phyloP scores from a whole-genome alignment of 1,139 yeast genomes.

The Candida sanyaensis region DNA sequence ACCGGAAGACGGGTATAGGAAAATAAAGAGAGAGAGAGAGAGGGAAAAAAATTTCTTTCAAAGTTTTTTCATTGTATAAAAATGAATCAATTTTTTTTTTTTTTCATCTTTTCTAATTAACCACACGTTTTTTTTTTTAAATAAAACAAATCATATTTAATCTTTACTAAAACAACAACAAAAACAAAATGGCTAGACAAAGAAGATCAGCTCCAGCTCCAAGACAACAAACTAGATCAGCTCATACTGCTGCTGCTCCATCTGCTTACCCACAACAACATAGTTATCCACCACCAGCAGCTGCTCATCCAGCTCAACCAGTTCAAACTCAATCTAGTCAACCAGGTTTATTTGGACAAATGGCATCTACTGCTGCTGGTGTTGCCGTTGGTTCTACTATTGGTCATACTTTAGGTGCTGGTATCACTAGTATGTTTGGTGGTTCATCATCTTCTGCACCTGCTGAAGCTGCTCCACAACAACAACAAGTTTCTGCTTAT shows the following conservation, averaged over 20 bases:
- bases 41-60: background rate
- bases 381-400: conserved; percentile 98
- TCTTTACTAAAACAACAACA: background rate
- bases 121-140: background rate
- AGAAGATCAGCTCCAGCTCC: conserved; percentile 67
- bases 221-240: conserved; percentile 66
- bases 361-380: conserved; percentile 99
- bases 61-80: background rate
- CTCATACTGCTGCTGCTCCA: conserved; percentile 75
- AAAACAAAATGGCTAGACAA: conserved; percentile 54
- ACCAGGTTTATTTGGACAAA: conserved; percentile 93
- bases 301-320: conserved; percentile 39
- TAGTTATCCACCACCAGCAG: conserved; percentile 21
- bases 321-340: conserved; percentile 45
- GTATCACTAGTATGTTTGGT: conserved; percentile 84
- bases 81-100: background rate
- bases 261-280: conserved; percentile 17
- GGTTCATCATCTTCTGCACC: conserved; percentile 67
- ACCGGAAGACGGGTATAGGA: background rate
- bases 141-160: background rate
- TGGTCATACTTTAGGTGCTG: conserved; percentile 97
- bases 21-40: background rate
- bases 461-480: conserved; percentile 49
- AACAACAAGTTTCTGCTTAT: conserved; percentile 36
- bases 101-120: background rate